Percentiles rank a stretch among this genome's conserved stretches.
These are phyloP conservation scores for Sherardia arvensis DNA, from an alignment of 257 asterid species.

Conservation along the genomic window DNA sequence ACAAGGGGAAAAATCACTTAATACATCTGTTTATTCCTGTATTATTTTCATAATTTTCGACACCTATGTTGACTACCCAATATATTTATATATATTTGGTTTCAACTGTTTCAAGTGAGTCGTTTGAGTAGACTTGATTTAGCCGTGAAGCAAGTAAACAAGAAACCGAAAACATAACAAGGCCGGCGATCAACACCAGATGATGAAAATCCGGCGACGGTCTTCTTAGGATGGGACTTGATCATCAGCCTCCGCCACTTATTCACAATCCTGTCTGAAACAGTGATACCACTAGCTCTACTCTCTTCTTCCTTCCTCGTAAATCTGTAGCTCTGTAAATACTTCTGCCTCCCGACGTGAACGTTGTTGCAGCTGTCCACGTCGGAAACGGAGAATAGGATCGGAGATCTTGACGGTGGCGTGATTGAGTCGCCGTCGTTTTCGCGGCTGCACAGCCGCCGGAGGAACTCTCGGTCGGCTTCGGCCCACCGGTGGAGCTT, in stretches of 20 bases:
- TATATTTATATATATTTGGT: too few relatives aligned
- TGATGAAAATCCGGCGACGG: background rate
- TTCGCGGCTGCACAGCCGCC: background rate
- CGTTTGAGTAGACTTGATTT: background rate
- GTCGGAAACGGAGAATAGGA: background rate
- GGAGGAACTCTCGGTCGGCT: conserved; percentile 12
- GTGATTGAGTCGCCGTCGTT: background rate
- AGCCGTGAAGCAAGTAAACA: background rate
- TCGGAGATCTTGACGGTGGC: background rate
- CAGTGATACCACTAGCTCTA: background rate
- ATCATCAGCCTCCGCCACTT: background rate
- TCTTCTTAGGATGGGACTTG: background rate
- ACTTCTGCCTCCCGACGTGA: background rate
- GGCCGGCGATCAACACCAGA: background rate
- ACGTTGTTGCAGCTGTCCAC: background rate
- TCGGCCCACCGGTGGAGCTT: conserved; percentile 14
- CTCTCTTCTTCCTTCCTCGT: background rate
- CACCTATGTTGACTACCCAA: too few relatives aligned
- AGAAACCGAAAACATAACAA: background rate
- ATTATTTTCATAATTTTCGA: too few relatives aligned
- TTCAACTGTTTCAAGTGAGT: background rate
- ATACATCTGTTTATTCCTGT: too few relatives aligned
- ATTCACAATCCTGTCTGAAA: background rate
- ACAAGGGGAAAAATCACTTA: too few relatives aligned
- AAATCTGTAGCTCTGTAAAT: conserved; percentile 7